phyloP scores from a whole-genome alignment of 1,284 basidiomycete genomes.

The Pisolithus thermaeus region DNA sequence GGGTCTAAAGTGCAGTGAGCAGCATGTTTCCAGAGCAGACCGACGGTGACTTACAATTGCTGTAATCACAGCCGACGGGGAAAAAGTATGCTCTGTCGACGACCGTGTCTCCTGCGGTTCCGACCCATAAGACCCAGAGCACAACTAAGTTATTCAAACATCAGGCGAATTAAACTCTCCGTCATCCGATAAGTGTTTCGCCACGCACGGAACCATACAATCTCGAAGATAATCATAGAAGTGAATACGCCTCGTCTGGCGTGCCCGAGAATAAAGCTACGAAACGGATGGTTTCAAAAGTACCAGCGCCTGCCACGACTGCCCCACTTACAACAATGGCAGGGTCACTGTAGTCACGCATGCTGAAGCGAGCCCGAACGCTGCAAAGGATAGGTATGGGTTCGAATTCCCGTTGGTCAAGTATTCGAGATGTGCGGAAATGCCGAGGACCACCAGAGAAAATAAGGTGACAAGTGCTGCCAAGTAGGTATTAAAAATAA shows the following conservation, averaged over 20 bases:
- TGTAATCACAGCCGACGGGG: slow-evolving; percentile 16
- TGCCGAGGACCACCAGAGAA: slow-evolving; percentile 17
- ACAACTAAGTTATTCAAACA: slow-evolving; percentile 9
- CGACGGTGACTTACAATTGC: slow-evolving; percentile 3
- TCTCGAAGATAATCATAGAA: slow-evolving; percentile 20
- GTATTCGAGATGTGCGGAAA: slow-evolving; percentile 15
- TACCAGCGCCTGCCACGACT: background rate
- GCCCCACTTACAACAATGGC: slow-evolving; percentile 18
- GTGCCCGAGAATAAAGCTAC: slow-evolving; percentile 15
- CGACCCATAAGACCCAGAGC: slow-evolving; percentile 21
- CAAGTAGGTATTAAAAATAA: background rate
- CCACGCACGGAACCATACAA: slow-evolving; percentile 21
- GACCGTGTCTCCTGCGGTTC: slow-evolving; percentile 10
- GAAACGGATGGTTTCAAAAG: background rate
- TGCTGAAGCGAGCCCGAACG: slow-evolving; percentile 12
- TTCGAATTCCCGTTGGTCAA: slow-evolving; percentile 3
- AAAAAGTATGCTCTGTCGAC: slow-evolving; percentile 6
- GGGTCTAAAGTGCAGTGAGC: slow-evolving; percentile 7
- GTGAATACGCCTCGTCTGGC: slow-evolving; percentile 10
- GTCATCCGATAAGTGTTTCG: background rate
- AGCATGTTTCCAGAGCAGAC: background rate
- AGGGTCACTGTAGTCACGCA: slow-evolving; percentile 18
- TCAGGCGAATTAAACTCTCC: background rate
- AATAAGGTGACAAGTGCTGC: slow-evolving; percentile 13
- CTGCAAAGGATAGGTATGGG: slow-evolving; percentile 8